Evolutionary conservation across 208 protist species (phyloP).

Genomic region (Acanthamoeba triangularis): DNA sequence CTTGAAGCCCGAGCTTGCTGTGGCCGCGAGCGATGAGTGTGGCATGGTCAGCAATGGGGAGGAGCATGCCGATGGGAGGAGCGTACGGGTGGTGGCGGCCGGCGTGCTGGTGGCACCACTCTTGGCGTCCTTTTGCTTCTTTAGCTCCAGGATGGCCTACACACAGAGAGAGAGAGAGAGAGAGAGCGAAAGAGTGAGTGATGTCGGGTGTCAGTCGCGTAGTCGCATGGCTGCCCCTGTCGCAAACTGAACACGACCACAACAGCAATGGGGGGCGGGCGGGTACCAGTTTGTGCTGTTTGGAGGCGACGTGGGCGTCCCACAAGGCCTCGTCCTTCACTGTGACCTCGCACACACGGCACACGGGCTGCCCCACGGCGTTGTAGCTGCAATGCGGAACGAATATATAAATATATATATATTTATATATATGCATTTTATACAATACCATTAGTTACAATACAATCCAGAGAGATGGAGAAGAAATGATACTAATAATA

Average conservation of each 20-base stretch:
- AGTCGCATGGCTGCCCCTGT: too few species aligned
- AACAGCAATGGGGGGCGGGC: background rate
- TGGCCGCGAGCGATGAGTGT: too few species aligned
- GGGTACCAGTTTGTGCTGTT: constrained; percentile 16
- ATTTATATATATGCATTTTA: background rate
- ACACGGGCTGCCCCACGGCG: constrained; percentile 28
- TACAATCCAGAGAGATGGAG: too few species aligned
- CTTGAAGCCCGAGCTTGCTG: background rate
- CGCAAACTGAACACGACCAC: background rate
- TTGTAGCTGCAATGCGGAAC: constrained; percentile 2
- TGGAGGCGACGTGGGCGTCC: constrained; percentile 31
- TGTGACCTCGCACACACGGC: constrained; percentile 20
- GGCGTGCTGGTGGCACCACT: background rate
- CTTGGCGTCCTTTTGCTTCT: constrained; percentile 5
- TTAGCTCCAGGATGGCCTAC: background rate
- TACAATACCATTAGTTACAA: too few species aligned
- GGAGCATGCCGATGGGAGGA: background rate
- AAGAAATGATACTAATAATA: too few species aligned
- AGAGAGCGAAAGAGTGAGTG: background rate
- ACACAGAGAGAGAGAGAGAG: background rate
- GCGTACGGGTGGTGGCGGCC: background rate
- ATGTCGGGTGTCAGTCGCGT: background rate
- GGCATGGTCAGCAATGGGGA: background rate
- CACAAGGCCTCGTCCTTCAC: constrained; percentile 27
- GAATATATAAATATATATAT: background rate